A percentile compares a stretch with the other conserved stretches of the same genome.
Conservation (phyloP, 306 rosid species). For the Coriaria nepalensis region DNA sequence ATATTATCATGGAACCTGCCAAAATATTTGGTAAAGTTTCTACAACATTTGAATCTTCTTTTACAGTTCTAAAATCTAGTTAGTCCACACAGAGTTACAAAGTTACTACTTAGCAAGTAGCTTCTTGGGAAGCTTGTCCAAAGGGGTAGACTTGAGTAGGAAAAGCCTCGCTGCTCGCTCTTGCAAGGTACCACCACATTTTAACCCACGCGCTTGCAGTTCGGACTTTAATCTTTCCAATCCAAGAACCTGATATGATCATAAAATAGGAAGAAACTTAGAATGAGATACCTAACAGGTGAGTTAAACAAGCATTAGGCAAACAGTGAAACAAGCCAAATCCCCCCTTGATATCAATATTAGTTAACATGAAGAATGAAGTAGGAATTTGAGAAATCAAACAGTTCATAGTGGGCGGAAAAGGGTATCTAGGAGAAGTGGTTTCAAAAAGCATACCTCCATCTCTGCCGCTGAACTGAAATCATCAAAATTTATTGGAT, state of each 20-base stretch:
- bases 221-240: slow-evolving; percentile 68
- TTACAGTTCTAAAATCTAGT: no score
- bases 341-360: no score
- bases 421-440: slow-evolving; percentile 5
- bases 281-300: no score
- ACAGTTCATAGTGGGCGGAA: no score
- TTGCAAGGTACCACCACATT: slow-evolving; percentile 84
- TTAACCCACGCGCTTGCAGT: slow-evolving; percentile 62
- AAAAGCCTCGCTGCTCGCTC: slow-evolving; percentile 93
- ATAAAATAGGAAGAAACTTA: not conserved
- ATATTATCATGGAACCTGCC: no score
- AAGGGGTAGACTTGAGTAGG: slow-evolving; percentile 61
- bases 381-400: no score
- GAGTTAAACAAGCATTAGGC: no score
- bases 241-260: slow-evolving; percentile 52
- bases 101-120: slow-evolving; percentile 60
- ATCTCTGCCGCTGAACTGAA: slow-evolving; percentile 59
- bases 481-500: slow-evolving; percentile 45
- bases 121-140: slow-evolving; percentile 75
- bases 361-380: no score
- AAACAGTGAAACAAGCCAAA: no score
- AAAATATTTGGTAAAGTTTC: no score
- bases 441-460: slow-evolving; percentile 47
- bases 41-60: no score
- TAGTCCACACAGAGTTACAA: not conserved